Conservation (phyloP, 208 protist genomes). For the Strigomonas culicis region DNA sequence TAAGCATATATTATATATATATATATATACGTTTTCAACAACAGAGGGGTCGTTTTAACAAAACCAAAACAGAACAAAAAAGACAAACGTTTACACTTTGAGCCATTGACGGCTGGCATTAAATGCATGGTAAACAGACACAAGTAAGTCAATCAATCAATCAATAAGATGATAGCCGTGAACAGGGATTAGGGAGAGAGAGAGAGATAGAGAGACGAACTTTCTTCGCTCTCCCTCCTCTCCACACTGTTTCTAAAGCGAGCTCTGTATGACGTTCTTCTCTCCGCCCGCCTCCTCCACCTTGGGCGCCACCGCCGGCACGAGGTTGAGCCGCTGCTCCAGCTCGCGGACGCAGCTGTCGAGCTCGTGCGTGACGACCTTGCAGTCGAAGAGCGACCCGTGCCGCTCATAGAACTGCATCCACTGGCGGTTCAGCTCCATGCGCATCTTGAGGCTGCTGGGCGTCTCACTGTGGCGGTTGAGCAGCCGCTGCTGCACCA, state of each 20-base stretch:
- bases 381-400: conserved; percentile 54
- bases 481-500: conserved; percentile 68
- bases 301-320: background rate
- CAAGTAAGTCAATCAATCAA: background rate
- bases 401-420: conserved; percentile 52
- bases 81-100: no score
- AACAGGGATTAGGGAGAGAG: background rate
- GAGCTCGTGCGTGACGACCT: conserved; percentile 36
- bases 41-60: no score
- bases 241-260: no score
- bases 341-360: background rate
- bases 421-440: conserved; percentile 49
- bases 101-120: no score
- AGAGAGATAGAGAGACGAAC: background rate
- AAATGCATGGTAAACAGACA: background rate
- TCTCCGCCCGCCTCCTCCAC: no score
- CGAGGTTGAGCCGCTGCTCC: background rate
- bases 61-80: no score
- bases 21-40: conserved; percentile 1
- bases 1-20: conserved; percentile 2
- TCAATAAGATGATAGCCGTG: background rate
- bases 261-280: no score
- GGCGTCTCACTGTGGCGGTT: conserved; percentile 81
- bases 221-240: no score
- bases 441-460: conserved; percentile 51